phyloP scores from a whole-genome alignment of 1,284 basidiomycete species.

The Puccinia horiana region DNA sequence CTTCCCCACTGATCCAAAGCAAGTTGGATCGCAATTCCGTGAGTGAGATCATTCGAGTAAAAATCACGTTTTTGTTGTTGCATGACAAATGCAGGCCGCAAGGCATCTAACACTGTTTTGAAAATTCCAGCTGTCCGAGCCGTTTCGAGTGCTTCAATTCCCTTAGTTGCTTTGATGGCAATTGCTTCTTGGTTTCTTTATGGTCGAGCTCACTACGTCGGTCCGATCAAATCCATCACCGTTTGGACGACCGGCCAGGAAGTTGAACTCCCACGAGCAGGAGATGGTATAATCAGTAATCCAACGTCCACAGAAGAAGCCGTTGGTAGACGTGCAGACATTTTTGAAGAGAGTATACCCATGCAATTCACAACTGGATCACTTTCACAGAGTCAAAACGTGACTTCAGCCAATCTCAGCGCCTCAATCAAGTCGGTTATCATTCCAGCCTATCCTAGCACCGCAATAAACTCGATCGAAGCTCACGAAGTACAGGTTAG shows the following conservation, averaged over 20 bases:
- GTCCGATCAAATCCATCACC: constrained; percentile 45
- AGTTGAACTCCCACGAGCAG: constrained; percentile 33
- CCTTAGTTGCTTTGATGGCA: constrained; percentile 34
- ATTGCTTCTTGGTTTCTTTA: constrained; percentile 30
- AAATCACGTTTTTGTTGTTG: not conserved
- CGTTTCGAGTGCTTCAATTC: constrained; percentile 36
- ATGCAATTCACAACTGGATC: constrained; percentile 25
- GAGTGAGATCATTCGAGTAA: not conserved
- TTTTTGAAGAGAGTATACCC: constrained; percentile 37
- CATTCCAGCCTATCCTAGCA: not conserved
- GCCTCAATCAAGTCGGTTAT: not conserved
- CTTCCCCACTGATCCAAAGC: constrained; percentile 19
- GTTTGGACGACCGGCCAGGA: constrained; percentile 41
- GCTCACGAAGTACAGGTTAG: not conserved
- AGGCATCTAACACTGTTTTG: not conserved
- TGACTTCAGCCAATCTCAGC: constrained; percentile 2
- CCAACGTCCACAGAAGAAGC: constrained; percentile 27
- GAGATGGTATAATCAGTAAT: not conserved
- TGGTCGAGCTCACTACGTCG: constrained; percentile 30
- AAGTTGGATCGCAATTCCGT: constrained; percentile 20
- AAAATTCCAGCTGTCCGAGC: constrained; percentile 6
- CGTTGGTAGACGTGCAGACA: constrained; percentile 19
- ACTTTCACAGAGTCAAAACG: not conserved
- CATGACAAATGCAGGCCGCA: not conserved
- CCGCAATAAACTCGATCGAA: constrained; percentile 11